These are phyloP conservation scores for Colletotrichum karsti DNA, from an alignment of 2,329 filamentous ascomycete genomes.

Conservation along the genomic window DNA sequence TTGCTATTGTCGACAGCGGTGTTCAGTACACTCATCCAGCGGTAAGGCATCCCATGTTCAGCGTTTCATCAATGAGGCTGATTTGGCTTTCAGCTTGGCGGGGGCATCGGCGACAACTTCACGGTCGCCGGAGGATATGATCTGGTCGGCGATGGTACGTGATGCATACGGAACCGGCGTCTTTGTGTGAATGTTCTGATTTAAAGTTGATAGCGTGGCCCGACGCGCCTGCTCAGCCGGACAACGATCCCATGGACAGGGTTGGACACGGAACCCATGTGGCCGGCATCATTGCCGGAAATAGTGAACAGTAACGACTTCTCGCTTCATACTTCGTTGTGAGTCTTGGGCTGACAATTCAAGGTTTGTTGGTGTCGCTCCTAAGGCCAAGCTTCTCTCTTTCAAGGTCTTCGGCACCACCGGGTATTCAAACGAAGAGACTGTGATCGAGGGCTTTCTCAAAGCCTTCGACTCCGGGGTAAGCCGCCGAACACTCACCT, in stretches of 20 bases:
- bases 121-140: slow-evolving; percentile 12
- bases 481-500: not conserved
- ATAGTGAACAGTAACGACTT: slow-evolving; percentile 25
- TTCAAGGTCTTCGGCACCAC: slow-evolving; percentile 38
- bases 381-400: slow-evolving; percentile 35
- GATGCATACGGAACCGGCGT: not conserved
- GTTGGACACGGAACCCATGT: slow-evolving; percentile 35
- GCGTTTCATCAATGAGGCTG: not conserved
- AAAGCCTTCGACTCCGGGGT: slow-evolving; percentile 43
- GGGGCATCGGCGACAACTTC: not conserved
- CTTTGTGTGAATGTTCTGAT: not conserved
- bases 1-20: slow-evolving; percentile 50
- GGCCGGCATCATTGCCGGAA: slow-evolving; percentile 39
- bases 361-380: slow-evolving; percentile 35
- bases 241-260: slow-evolving; percentile 2
- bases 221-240: not conserved
- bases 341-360: not conserved
- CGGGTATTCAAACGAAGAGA: slow-evolving; percentile 22
- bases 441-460: slow-evolving; percentile 43
- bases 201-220: slow-evolving; percentile 1
- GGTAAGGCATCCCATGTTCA: slow-evolving; percentile 30
- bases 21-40: slow-evolving; percentile 49
- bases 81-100: not conserved
- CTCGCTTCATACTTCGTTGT: not conserved
- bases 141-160: slow-evolving; percentile 14